phyloP scores from a whole-genome alignment of 345 rosid genomes.

The Noccaea bulbosa region DNA sequence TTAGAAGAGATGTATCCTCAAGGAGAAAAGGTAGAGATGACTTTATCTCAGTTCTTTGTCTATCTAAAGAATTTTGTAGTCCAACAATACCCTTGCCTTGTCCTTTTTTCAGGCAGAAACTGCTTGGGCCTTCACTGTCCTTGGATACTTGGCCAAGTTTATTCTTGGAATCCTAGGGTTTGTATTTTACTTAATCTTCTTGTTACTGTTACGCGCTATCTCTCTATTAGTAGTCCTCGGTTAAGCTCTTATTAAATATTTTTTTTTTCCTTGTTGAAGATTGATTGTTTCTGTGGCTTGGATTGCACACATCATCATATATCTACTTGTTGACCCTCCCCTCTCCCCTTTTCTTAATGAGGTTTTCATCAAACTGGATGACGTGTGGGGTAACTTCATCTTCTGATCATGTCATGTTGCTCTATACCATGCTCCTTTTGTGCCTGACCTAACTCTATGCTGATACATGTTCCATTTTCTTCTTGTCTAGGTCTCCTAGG shows the following conservation, averaged over 20 bases:
- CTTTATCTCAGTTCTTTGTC: background rate
- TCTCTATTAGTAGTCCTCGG: background rate
- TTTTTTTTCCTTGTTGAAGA: constrained; percentile 47
- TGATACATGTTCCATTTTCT: constrained; percentile 8
- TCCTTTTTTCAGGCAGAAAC: constrained; percentile 78
- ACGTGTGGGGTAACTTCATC: constrained; percentile 76
- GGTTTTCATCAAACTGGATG: constrained; percentile 95
- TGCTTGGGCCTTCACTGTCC: constrained; percentile 91
- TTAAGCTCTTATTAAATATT: constrained; percentile 10
- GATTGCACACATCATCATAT: constrained; percentile 88
- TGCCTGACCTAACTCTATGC: constrained; percentile 17
- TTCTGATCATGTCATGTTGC: constrained; percentile 13
- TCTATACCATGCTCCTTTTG: constrained; percentile 1
- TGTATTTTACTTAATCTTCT: constrained; percentile 39
- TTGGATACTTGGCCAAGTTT: constrained; percentile 89
- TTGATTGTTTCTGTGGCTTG: constrained; percentile 94
- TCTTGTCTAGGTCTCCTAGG: constrained; percentile 83
- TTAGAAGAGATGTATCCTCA: constrained; percentile 96
- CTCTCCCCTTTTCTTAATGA: constrained; percentile 87
- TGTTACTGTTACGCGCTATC: background rate
- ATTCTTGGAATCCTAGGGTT: constrained; percentile 85
- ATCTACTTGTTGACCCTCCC: constrained; percentile 81
- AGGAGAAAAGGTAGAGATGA: constrained; percentile 78
- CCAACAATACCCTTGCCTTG: constrained; percentile 14
- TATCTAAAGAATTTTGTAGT: background rate